Percentiles rank a stretch among this genome's conserved stretches.
These are phyloP conservation scores for Pythium insidiosum DNA, from an alignment of 352 stramenopile genomes.

Conservation along the genomic window DNA sequence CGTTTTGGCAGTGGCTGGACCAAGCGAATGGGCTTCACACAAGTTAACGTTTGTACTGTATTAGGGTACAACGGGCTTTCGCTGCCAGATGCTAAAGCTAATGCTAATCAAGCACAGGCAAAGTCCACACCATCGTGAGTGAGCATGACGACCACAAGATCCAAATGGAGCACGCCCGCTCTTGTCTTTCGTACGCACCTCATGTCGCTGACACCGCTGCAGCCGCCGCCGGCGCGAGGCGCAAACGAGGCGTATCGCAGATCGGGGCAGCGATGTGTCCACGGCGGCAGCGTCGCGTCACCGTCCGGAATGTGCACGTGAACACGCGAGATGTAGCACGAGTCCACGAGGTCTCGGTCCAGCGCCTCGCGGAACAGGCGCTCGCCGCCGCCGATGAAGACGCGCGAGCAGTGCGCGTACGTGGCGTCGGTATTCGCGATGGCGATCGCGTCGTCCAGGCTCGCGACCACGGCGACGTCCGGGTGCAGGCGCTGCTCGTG, in stretches of 20 bases:
- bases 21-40: background rate
- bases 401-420: conserved; percentile 27
- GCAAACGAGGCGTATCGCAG: too few relatives aligned
- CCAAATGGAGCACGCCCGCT: too few relatives aligned
- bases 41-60: conserved; percentile 3
- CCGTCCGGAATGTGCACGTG: conserved; percentile 30
- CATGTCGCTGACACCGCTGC: conserved; percentile 7
- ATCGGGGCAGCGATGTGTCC: conserved; percentile 37
- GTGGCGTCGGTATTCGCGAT: conserved; percentile 19
- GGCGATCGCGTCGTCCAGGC: conserved; percentile 33
- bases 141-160: too few relatives aligned
- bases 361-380: conserved; percentile 55
- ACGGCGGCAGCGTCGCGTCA: conserved; percentile 51
- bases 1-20: background rate
- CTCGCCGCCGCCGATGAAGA: conserved; percentile 63
- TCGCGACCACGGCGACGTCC: conserved; percentile 23
- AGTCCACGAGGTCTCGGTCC: conserved; percentile 25
- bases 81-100: conserved; percentile 10
- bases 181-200: too few relatives aligned
- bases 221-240: conserved; percentile 24
- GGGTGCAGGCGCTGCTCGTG: conserved; percentile 1
- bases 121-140: too few relatives aligned
- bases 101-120: conserved; percentile 2
- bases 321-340: conserved; percentile 58
- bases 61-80: background rate